A percentile compares a stretch with the other conserved stretches of the same genome.
These are phyloP conservation scores for Tilletia horrida DNA, from an alignment of 1,284 basidiomycete genomes.

Conservation along the genomic window DNA sequence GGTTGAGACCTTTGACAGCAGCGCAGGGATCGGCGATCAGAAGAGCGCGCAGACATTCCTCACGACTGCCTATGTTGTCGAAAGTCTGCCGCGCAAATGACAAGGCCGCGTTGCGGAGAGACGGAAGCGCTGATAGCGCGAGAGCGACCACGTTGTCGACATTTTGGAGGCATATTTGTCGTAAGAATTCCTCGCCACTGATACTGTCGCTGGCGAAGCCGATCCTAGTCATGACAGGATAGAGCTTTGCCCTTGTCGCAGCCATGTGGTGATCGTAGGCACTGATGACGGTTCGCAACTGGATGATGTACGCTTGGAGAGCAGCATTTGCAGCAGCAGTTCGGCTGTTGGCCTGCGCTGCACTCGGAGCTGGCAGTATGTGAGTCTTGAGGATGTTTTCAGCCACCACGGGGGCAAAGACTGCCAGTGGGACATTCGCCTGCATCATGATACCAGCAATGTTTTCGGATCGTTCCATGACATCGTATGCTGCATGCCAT, in stretches of 20 bases:
- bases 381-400: background rate
- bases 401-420: slow-evolving; percentile 14
- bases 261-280: slow-evolving; percentile 29
- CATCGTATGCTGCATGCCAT: slow-evolving; percentile 5
- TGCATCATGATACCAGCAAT: slow-evolving; percentile 1
- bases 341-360: slow-evolving; percentile 9
- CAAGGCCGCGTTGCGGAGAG: slow-evolving; percentile 40
- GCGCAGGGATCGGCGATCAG: slow-evolving; percentile 32
- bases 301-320: slow-evolving; percentile 30
- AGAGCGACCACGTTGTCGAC: slow-evolving; percentile 34
- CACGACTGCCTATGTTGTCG: slow-evolving; percentile 35
- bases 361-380: background rate
- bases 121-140: slow-evolving; percentile 38
- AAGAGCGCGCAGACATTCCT: slow-evolving; percentile 44
- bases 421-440: background rate
- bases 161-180: slow-evolving; percentile 34
- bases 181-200: slow-evolving; percentile 28
- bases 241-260: slow-evolving; percentile 30
- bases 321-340: slow-evolving; percentile 20
- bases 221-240: slow-evolving; percentile 31
- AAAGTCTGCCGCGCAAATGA: slow-evolving; percentile 43
- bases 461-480: background rate
- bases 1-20: slow-evolving; percentile 31
- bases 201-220: slow-evolving; percentile 26
- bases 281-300: slow-evolving; percentile 31